phyloP scores from a whole-genome alignment of 2,329 filamentous ascomycete genomes.

The Cadophora sp. region DNA sequence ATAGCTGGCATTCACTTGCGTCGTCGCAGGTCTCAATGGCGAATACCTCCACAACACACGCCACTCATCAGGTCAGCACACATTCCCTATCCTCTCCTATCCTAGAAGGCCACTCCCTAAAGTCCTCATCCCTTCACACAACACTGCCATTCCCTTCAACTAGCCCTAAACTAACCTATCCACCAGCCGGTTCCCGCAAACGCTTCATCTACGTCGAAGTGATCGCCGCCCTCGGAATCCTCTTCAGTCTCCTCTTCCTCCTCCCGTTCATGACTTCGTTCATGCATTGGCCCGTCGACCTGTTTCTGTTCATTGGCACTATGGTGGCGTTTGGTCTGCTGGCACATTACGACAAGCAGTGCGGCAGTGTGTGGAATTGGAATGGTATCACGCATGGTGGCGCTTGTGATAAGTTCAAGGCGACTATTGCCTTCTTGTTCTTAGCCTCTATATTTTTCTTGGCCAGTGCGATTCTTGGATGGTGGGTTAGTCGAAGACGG shows the following conservation, averaged over 20 bases:
- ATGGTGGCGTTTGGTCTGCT: slow-evolving; percentile 60
- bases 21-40: slow-evolving; percentile 74
- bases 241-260: slow-evolving; percentile 75
- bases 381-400: slow-evolving; percentile 81
- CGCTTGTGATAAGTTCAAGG: slow-evolving; percentile 73
- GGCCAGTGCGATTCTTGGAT: slow-evolving; percentile 33
- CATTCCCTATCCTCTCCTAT: background rate
- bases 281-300: slow-evolving; percentile 73
- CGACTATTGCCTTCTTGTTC: slow-evolving; percentile 49
- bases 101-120: background rate
- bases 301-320: slow-evolving; percentile 71
- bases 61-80: slow-evolving; percentile 46
- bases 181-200: slow-evolving; percentile 57
- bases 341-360: slow-evolving; percentile 58
- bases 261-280: slow-evolving; percentile 73
- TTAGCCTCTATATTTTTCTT: slow-evolving; percentile 38
- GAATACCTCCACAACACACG: slow-evolving; percentile 62
- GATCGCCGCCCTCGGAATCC: slow-evolving; percentile 70
- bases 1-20: slow-evolving; percentile 72
- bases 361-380: slow-evolving; percentile 79
- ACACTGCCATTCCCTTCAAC: too few species aligned
- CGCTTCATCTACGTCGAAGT: slow-evolving; percentile 80
- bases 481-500: slow-evolving; percentile 22
- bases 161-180: background rate
- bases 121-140: background rate